Conservation (phyloP, 805 yeast species). For the Metschnikowia lachancei region DNA sequence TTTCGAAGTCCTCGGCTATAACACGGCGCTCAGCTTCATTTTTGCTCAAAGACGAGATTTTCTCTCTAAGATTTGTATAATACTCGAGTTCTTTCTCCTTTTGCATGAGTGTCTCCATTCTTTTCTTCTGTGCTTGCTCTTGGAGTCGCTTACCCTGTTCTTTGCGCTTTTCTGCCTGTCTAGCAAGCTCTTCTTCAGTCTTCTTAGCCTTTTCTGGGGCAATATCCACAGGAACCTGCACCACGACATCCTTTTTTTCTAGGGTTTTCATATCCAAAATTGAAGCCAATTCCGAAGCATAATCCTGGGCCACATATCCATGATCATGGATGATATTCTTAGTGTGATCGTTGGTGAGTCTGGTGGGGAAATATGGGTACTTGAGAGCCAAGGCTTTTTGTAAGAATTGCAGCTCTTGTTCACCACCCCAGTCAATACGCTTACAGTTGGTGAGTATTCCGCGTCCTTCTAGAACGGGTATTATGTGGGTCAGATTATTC, state of each 20-base stretch:
- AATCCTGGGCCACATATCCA: slow-evolving; percentile 74
- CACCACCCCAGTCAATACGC: slow-evolving; percentile 91
- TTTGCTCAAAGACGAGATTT: slow-evolving; percentile 49
- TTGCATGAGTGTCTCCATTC: slow-evolving; percentile 75
- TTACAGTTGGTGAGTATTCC: slow-evolving; percentile 68
- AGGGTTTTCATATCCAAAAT: slow-evolving; percentile 61
- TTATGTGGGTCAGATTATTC: slow-evolving; percentile 73
- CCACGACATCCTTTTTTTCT: slow-evolving; percentile 65
- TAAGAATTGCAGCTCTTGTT: slow-evolving; percentile 62
- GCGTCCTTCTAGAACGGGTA: slow-evolving; percentile 74
- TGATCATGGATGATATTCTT: slow-evolving; percentile 67
- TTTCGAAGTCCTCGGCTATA: slow-evolving; percentile 74
- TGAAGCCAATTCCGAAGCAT: slow-evolving; percentile 56
- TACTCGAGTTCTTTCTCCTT: slow-evolving; percentile 79
- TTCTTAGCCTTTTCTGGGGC: slow-evolving; percentile 62
- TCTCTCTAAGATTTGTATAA: slow-evolving; percentile 56
- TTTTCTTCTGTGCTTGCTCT: slow-evolving; percentile 84
- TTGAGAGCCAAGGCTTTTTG: slow-evolving; percentile 66
- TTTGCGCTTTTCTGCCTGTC: slow-evolving; percentile 72
- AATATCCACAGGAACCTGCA: slow-evolving; percentile 75
- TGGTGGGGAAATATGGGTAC: slow-evolving; percentile 88
- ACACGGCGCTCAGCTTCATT: slow-evolving; percentile 54
- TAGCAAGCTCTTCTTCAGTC: slow-evolving; percentile 65
- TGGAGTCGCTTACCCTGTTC: slow-evolving; percentile 88
- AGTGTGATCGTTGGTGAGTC: slow-evolving; percentile 60